A percentile compares a stretch with the other conserved stretches of the same genome.
phyloP scores from a whole-genome alignment of 2,329 filamentous ascomycete genomes.

The Diaporthe amygdali region DNA sequence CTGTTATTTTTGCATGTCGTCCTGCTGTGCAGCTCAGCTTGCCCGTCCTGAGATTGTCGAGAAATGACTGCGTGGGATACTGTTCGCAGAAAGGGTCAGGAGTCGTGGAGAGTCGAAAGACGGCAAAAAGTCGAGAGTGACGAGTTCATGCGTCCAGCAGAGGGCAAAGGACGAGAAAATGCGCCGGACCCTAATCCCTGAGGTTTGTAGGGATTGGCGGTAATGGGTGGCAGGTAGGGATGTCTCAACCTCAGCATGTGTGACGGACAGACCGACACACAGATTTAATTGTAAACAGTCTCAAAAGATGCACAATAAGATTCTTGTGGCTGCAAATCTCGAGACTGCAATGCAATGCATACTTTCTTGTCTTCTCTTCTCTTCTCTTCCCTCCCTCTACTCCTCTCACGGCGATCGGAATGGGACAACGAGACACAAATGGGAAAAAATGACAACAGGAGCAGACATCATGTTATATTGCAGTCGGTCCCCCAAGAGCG shows the following conservation, averaged over 20 bases:
- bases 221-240: not conserved
- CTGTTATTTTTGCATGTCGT: not conserved
- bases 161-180: conserved; percentile 3
- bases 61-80: not conserved
- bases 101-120: not conserved
- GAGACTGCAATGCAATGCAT: not conserved
- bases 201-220: conserved; percentile 4
- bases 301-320: not conserved
- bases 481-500: not conserved
- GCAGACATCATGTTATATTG: not conserved
- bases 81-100: not conserved
- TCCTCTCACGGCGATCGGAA: not conserved
- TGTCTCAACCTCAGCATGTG: not conserved
- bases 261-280: not conserved
- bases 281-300: not conserved
- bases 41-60: not conserved
- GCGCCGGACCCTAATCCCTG: conserved; percentile 20
- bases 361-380: not conserved
- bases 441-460: not conserved
- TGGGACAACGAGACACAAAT: not conserved
- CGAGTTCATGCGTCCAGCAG: conserved; percentile 13
- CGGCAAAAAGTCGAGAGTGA: not conserved
- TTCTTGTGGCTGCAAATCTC: not conserved
- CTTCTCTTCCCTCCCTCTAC: not conserved
- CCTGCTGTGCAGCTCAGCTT: not conserved